These are phyloP conservation scores for Acacia concinna DNA, from an alignment of 331 rosid species.

Conservation along the genomic window DNA sequence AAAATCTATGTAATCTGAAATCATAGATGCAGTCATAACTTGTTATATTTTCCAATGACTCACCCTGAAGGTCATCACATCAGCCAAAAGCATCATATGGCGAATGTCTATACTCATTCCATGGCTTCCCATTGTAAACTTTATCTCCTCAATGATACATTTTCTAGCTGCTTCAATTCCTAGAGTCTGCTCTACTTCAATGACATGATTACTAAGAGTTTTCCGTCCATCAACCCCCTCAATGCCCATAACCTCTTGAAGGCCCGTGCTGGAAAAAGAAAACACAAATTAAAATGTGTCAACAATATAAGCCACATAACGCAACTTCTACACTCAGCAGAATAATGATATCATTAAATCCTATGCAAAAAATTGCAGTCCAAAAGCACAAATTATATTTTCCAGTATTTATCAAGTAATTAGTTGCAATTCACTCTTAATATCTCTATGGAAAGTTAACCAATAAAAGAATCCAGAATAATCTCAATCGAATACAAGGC, in stretches of 20 bases:
- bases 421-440: too few relatives aligned
- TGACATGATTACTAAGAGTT: slow-evolving; percentile 75
- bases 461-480: too few relatives aligned
- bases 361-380: background rate
- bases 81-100: slow-evolving; percentile 96
- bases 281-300: slow-evolving; percentile 2
- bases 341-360: background rate
- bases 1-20: slow-evolving; percentile 7
- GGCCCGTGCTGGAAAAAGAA: slow-evolving; percentile 61
- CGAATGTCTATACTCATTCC: slow-evolving; percentile 89
- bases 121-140: slow-evolving; percentile 69
- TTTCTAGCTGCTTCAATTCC: slow-evolving; percentile 97
- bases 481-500: too few relatives aligned
- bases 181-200: slow-evolving; percentile 67
- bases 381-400: background rate
- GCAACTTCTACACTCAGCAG: background rate
- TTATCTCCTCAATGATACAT: slow-evolving; percentile 77
- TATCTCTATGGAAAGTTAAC: too few relatives aligned
- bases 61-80: slow-evolving; percentile 86
- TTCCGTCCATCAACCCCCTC: slow-evolving; percentile 78
- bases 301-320: background rate
- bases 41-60: slow-evolving; percentile 41
- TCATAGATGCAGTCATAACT: background rate
- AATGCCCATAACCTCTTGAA: slow-evolving; percentile 71
- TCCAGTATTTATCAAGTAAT: background rate